These are phyloP conservation scores for Truncatella angustata DNA, from an alignment of 2,329 filamentous ascomycete genomes.

Conservation along the genomic window DNA sequence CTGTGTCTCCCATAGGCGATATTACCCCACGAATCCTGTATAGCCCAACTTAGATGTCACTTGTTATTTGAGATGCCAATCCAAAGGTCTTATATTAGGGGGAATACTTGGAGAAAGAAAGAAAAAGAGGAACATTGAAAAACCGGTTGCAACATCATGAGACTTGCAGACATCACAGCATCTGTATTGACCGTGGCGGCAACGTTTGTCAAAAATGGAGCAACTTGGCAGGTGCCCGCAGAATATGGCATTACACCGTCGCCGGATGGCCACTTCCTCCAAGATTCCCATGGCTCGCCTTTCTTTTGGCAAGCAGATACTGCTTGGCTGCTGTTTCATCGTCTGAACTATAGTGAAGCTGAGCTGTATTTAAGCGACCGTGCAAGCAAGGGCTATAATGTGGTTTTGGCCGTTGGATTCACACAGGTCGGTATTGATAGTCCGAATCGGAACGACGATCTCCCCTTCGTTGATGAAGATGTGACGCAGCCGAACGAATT, in stretches of 20 bases:
- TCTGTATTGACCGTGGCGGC: background rate
- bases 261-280: conserved; percentile 16
- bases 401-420: conserved; percentile 1
- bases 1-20: background rate
- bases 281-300: conserved; percentile 8
- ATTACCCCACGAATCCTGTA: background rate
- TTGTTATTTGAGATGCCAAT: too few relatives aligned
- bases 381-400: conserved; percentile 6
- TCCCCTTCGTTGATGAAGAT: conserved; percentile 3
- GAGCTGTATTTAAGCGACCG: conserved; percentile 2
- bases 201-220: background rate
- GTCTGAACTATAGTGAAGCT: conserved; percentile 3
- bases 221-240: background rate
- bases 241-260: conserved; percentile 6
- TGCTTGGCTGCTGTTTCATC: conserved; percentile 11
- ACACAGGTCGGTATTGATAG: conserved; percentile 8
- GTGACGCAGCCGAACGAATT: conserved; percentile 6
- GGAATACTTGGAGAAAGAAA: too few relatives aligned
- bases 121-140: too few relatives aligned
- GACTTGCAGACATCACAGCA: background rate
- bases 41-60: too few relatives aligned
- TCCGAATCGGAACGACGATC: conserved; percentile 5
- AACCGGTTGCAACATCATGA: too few relatives aligned
- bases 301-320: conserved; percentile 15
- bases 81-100: too few relatives aligned